phyloP scores from a whole-genome alignment of 352 stramenopile genomes.

The Phytophthora agathidicida region DNA sequence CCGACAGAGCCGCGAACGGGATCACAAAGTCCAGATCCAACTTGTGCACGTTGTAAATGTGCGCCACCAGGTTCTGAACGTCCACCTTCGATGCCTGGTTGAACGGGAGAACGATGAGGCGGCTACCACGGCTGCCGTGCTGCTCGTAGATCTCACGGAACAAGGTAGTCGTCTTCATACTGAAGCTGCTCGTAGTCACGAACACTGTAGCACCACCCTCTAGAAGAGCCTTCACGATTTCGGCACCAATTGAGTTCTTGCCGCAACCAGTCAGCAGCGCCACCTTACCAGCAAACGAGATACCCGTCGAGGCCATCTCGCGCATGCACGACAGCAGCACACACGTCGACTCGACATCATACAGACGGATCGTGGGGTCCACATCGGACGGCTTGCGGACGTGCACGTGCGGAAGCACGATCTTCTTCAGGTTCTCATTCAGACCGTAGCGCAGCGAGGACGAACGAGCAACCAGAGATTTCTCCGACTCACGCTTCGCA shows the following conservation, averaged over 20 bases:
- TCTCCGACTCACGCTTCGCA: conserved; percentile 31
- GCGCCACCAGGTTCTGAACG: conserved; percentile 65
- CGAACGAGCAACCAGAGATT: conserved; percentile 50
- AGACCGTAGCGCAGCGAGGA: conserved; percentile 55
- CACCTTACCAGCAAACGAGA: conserved; percentile 88
- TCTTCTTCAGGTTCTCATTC: conserved; percentile 72
- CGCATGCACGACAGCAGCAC: conserved; percentile 82
- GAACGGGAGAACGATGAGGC: conserved; percentile 83
- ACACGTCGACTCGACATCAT: conserved; percentile 84
- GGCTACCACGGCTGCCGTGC: conserved; percentile 80
- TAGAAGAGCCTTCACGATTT: conserved; percentile 85
- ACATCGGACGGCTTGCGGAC: conserved; percentile 76
- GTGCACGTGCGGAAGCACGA: conserved; percentile 75
- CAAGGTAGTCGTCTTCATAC: conserved; percentile 47
- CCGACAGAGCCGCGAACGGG: conserved; percentile 86
- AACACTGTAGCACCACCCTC: conserved; percentile 88
- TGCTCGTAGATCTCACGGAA: conserved; percentile 89
- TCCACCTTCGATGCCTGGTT: conserved; percentile 88
- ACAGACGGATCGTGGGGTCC: conserved; percentile 81
- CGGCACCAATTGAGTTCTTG: conserved; percentile 83
- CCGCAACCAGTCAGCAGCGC: conserved; percentile 88
- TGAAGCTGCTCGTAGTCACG: conserved; percentile 85
- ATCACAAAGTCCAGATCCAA: conserved; percentile 89
- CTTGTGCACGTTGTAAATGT: conserved; percentile 86
- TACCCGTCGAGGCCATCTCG: conserved; percentile 82